Base-by-base conservation (phyloP, 2,329 filamentous ascomycete species). In the Paecilomyces variotii region DNA sequence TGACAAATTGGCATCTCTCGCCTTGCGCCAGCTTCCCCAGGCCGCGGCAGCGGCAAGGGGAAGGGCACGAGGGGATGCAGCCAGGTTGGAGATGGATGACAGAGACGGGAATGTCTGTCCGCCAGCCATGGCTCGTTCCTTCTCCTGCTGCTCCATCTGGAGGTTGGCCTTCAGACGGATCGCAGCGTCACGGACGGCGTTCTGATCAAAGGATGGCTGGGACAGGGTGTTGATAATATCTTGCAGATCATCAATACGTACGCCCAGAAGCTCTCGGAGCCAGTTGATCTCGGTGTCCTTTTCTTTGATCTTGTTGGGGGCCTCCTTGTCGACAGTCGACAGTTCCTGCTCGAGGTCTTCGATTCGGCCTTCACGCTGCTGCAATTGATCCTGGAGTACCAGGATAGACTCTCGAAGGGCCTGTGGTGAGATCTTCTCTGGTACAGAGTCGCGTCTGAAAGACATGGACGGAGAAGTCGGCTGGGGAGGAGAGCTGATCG, bases 131-230 rank as follows among this genome's bases (percentile, higher is more conserved):
- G 90, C 87, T 60, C 94, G 84, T 73, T 97, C 93, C 56, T 91
- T 90, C 75, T 97, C 92, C 72, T 96, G 91, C 71, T 95, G 90
- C 74, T 99, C 93, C 94, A 99, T 99, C 72, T 97, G 91, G 35
- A 99, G 80, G 68, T 96, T 97, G 12, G 94, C 90, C 71, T 91
- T 90, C 61, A 99, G 86, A 56, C 94, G 88, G 66, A 97, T 97
- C 35, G 91, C 90, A 4, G 92, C 91, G 70, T 97, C 92, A 67
- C 89, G 90, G 63, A 97, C 89, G 4, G 84, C 82, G 62, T 91
- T 85, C 59, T 85, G 84, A 72, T 97, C 87, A 70, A 90, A 94
- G 27, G 82, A 79, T 3, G 91, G 87, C 62, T 86, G 82, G 2
- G 88, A 87, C 28, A 97, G 81, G 4, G 89, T 87, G 55, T 82